Base-by-base conservation (phyloP, 768 basidiomycete species). In the Leccinellum rugosiceps region DNA sequence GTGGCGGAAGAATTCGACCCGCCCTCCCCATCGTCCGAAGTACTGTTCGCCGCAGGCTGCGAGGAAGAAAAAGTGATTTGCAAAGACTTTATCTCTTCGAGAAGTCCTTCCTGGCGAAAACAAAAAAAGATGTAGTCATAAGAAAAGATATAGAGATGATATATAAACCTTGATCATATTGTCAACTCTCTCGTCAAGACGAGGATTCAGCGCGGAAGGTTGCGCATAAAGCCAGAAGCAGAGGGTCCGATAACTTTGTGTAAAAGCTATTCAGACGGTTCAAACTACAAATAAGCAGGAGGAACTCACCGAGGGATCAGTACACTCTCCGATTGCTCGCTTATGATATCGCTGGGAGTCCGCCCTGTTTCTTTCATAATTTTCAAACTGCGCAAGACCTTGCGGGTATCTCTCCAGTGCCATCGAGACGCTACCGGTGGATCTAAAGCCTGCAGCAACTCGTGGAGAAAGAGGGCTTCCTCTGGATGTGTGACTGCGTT, bases 401-500 rank as follows among this genome's bases (percentile, higher is more conserved):
- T 99, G 31, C 96, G 79, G 0, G 92, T 87, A 64, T 99, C 97
- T 61, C 79, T 81, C 96, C 96, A 98, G 69, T 99, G 97, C 96
- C 96, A 98, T 59, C 94, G 78, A 30, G 78, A 78, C 1, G 90
- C 92, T 46, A 93, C 83, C 0, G 68, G 63, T 0, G 85, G 85
- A 65, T 98, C 97, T 6, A 98, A 77, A 4, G 75, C 67, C 9
- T 74, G 72, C 19, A 99, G 75, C 13, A 98, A 76, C 10, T 70
- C 74, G 66, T 94, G 82, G 17, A 97, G 73, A n/a, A 77, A 69
- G 50, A 88, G 78, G 1, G 90, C 85, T 8, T 73, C 72, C 10
- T 82, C 78, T 1, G 84, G 83, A 58, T 86, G 75, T 1, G 70
- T 68, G 47, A 75, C 73, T 1, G 88, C 87, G 5, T 78, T 79